Conservation (phyloP, 2,329 filamentous ascomycete genomes). For the Fusarium domesticum region DNA sequence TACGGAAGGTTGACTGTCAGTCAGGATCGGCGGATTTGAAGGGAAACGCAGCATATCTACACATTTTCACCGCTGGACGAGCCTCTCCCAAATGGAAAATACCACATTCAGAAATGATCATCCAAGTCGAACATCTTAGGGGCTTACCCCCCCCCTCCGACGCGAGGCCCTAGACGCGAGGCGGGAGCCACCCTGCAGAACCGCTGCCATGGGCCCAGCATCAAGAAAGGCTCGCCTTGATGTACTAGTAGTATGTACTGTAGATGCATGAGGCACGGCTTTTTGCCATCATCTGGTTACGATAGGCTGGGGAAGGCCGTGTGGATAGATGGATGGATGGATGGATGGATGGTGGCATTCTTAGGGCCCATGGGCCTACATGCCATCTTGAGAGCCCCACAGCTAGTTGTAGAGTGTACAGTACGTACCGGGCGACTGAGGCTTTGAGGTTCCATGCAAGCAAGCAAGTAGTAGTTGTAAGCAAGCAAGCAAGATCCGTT, state of each 20-base stretch:
- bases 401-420: no score
- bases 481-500: conserved; percentile 26
- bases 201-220: conserved; percentile 29
- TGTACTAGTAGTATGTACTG: conserved; percentile 10
- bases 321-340: not conserved
- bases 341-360: conserved; percentile 1
- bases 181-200: conserved; percentile 22
- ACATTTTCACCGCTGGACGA: no score
- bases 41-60: no score
- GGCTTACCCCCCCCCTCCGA: conserved; percentile 3
- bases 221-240: conserved; percentile 3
- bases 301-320: conserved; percentile 12
- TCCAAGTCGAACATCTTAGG: not conserved
- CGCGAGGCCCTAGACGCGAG: conserved; percentile 22
- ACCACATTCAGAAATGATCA: not conserved
- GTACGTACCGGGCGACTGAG: no score
- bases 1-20: no score
- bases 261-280: conserved; percentile 16
- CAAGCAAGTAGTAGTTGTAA: no score
- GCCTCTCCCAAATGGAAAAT: no score
- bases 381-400: no score
- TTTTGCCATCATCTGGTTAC: conserved; percentile 21
- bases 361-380: no score
- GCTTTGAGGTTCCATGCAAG: no score
- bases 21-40: no score